Evolutionary conservation across 23 red algal genomes (phyloP).

Genomic region (Gracilaria vermiculophylla): DNA sequence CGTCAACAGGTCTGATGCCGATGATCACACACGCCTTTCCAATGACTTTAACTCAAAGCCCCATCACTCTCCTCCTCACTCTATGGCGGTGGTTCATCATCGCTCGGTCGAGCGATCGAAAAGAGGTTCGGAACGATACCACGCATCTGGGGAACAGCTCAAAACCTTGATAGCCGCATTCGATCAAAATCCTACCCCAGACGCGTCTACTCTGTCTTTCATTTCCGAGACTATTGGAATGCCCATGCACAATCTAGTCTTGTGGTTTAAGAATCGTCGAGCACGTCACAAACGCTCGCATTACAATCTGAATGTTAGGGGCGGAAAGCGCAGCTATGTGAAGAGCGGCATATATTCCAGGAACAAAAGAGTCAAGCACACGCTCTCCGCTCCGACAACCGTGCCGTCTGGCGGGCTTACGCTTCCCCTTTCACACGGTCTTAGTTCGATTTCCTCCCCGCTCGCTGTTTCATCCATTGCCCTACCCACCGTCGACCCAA

Average conservation of each 20-base stretch:
- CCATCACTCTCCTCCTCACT: not conserved
- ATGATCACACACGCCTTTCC: not conserved
- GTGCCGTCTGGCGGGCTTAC: slow-evolving; percentile 5
- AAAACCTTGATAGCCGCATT: slow-evolving; percentile 34
- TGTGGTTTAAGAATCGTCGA: slow-evolving; percentile 81
- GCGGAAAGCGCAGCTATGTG: slow-evolving; percentile 58
- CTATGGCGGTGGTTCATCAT: not conserved
- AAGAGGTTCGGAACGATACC: slow-evolving; percentile 59
- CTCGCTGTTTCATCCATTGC: not conserved
- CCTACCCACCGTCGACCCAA: not conserved
- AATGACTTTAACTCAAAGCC: not conserved
- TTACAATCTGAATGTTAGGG: not conserved
- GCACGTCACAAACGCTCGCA: slow-evolving; percentile 53
- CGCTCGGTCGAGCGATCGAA: not conserved
- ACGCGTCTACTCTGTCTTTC: slow-evolving; percentile 28
- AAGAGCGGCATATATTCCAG: slow-evolving; percentile 70
- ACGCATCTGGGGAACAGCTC: slow-evolving; percentile 59
- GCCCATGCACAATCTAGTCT: slow-evolving; percentile 68
- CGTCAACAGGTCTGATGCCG: not conserved
- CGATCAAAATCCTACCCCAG: slow-evolving; percentile 51
- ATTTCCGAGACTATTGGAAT: slow-evolving; percentile 38
- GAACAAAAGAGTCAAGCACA: not conserved
- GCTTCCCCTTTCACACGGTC: slow-evolving; percentile 3
- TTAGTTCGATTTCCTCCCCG: not conserved
- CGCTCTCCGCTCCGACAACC: not conserved